These are phyloP conservation scores for Sarcodon sp. DNA, from an alignment of 768 basidiomycete species.

Conservation along the genomic window DNA sequence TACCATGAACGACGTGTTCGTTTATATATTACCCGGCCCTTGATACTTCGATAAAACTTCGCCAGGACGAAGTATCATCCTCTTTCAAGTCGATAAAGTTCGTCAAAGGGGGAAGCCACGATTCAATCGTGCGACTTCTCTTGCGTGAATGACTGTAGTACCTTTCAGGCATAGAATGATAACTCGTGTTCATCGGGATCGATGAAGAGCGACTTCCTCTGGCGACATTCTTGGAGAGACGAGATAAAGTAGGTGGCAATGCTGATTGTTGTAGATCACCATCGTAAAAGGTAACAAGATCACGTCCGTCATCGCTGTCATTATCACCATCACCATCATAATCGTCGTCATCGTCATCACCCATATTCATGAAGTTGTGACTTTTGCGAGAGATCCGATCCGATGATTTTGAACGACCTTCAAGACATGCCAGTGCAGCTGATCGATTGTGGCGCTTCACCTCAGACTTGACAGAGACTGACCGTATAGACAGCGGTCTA, in stretches of 20 bases:
- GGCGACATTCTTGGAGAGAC: no score
- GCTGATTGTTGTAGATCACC: no score
- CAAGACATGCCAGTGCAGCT: slow-evolving; percentile 51
- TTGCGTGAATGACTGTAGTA: background rate
- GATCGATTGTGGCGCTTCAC: slow-evolving; percentile 29
- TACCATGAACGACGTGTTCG: no score
- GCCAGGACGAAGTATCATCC: slow-evolving; percentile 39
- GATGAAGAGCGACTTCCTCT: no score
- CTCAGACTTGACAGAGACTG: background rate
- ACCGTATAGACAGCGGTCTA: background rate
- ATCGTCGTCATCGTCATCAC: slow-evolving; percentile 46
- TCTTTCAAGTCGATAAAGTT: slow-evolving; percentile 54
- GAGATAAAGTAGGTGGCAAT: no score
- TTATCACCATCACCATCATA: slow-evolving; percentile 4
- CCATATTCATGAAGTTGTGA: slow-evolving; percentile 55
- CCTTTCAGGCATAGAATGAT: no score
- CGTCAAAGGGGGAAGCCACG: slow-evolving; percentile 38
- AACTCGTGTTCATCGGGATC: no score
- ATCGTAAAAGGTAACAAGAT: no score
- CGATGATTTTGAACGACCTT: slow-evolving; percentile 29
- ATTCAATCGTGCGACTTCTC: slow-evolving; percentile 28
- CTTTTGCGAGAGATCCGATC: slow-evolving; percentile 9
- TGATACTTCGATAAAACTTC: slow-evolving; percentile 49
- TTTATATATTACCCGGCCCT: no score
- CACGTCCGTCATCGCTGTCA: background rate